Conservation (phyloP, 352 stramenopile genomes). For the Pilasporangium apinafurcum region DNA sequence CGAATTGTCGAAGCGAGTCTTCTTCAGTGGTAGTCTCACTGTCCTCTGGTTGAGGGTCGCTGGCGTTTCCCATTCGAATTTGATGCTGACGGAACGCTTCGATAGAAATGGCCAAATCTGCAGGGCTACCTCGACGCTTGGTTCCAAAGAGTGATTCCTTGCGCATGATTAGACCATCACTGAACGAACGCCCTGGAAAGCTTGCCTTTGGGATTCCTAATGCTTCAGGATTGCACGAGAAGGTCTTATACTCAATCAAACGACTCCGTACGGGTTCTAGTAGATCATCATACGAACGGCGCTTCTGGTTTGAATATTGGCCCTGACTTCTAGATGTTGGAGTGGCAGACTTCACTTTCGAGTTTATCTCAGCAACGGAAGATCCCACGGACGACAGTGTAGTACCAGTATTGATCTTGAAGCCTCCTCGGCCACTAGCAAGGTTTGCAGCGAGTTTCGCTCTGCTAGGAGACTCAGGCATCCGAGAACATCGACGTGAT, state of each 20-base stretch:
- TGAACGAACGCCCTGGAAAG: slow-evolving; percentile 68
- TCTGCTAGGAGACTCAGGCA: slow-evolving; percentile 10
- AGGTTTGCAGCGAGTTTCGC: too few species aligned
- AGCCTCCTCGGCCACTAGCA: too few species aligned
- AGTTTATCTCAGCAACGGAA: too few species aligned
- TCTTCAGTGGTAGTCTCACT: slow-evolving; percentile 33
- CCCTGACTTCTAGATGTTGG: neutral
- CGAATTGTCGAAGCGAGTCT: slow-evolving; percentile 23
- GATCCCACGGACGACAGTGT: too few species aligned
- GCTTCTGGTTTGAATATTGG: slow-evolving; percentile 23
- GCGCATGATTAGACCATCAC: slow-evolving; percentile 67
- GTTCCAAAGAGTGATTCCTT: slow-evolving; percentile 53
- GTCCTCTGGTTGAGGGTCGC: slow-evolving; percentile 27
- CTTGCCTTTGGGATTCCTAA: slow-evolving; percentile 47
- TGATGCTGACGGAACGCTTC: slow-evolving; percentile 70
- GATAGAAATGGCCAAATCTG: slow-evolving; percentile 68
- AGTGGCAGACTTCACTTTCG: too few species aligned
- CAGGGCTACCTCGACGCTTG: slow-evolving; percentile 61
- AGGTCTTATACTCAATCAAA: slow-evolving; percentile 82
- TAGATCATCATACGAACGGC: slow-evolving; percentile 68
- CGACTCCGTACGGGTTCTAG: slow-evolving; percentile 65
- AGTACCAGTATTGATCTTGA: too few species aligned
- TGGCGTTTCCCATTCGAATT: slow-evolving; percentile 42
- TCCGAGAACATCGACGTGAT: slow-evolving; percentile 48
- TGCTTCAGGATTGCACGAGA: slow-evolving; percentile 33